phyloP scores from a whole-genome alignment of 1,284 basidiomycete species.

The Austroboletus niveus region DNA sequence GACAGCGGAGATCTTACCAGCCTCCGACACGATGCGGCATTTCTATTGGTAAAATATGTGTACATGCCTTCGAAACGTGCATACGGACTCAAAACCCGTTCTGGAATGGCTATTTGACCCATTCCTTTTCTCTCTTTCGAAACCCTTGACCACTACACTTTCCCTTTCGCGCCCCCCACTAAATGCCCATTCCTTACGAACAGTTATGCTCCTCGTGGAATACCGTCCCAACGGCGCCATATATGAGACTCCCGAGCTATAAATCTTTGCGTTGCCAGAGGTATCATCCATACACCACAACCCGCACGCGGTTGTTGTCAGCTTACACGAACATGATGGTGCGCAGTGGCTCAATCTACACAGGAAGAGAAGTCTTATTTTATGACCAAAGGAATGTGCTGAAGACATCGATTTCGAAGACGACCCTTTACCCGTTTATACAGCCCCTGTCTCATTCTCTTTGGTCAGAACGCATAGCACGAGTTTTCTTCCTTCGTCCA shows the following conservation, averaged over 20 bases:
- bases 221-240: constrained; percentile 6
- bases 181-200: constrained; percentile 23
- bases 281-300: constrained; percentile 19
- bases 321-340: constrained; percentile 9
- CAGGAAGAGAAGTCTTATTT: constrained; percentile 3
- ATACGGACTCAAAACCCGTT: constrained; percentile 13
- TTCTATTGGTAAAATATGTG: constrained; percentile 13
- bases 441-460: constrained; percentile 7
- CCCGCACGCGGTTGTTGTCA: background rate
- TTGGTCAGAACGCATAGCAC: constrained; percentile 11
- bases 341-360: background rate
- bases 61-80: constrained; percentile 28
- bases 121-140: background rate
- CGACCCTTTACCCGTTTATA: background rate
- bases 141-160: background rate
- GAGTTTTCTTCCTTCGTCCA: background rate
- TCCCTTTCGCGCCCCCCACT: constrained; percentile 2
- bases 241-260: constrained; percentile 24
- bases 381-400: constrained; percentile 9
- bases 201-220: constrained; percentile 10
- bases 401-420: constrained; percentile 7
- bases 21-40: constrained; percentile 24
- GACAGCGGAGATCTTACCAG: constrained; percentile 23
- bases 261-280: constrained; percentile 15
- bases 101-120: constrained; percentile 8